Percentiles rank a stretch among this genome's conserved stretches.
These are phyloP conservation scores for Colletotrichum zoysiae DNA, from an alignment of 2,329 filamentous ascomycete species.

Conservation along the genomic window DNA sequence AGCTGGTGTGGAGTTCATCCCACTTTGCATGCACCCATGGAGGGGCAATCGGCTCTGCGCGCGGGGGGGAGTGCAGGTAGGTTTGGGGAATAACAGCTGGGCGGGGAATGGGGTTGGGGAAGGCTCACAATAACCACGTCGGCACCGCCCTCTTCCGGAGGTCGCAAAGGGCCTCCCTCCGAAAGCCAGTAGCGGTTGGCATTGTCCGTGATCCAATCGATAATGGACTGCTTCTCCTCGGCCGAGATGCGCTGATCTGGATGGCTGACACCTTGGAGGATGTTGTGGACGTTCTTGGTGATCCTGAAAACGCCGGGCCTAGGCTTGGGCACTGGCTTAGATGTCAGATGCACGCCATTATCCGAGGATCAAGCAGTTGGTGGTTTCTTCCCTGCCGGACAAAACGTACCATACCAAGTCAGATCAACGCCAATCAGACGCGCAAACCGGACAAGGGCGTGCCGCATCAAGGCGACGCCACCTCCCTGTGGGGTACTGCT, in stretches of 20 bases:
- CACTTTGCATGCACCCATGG: slow-evolving; percentile 24
- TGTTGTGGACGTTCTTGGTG: slow-evolving; percentile 91
- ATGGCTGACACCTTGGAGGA: slow-evolving; percentile 81
- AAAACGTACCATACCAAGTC: slow-evolving; percentile 75
- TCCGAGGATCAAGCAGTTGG: not conserved
- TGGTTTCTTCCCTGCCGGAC: not conserved
- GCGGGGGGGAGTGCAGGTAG: slow-evolving; percentile 26
- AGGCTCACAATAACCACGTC: slow-evolving; percentile 75
- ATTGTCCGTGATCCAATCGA: slow-evolving; percentile 80
- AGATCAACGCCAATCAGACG: slow-evolving; percentile 75
- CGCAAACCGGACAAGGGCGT: slow-evolving; percentile 80
- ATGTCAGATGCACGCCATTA: slow-evolving; percentile 38
- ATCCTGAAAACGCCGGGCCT: slow-evolving; percentile 83
- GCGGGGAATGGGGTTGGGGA: not conserved
- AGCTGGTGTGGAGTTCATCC: slow-evolving; percentile 37
- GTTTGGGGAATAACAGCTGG: slow-evolving; percentile 27
- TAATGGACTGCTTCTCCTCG: slow-evolving; percentile 73
- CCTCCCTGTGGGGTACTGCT: slow-evolving; percentile 86
- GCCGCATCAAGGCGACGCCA: slow-evolving; percentile 85
- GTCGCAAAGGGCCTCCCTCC: slow-evolving; percentile 74
- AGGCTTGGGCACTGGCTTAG: slow-evolving; percentile 75
- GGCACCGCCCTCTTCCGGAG: slow-evolving; percentile 77
- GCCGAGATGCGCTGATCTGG: slow-evolving; percentile 73
- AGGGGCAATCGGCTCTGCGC: slow-evolving; percentile 31
- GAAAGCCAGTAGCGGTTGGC: slow-evolving; percentile 80